Evolutionary conservation across 345 rosid genomes (phyloP).

Genomic region (Aquilaria malaccensis): DNA sequence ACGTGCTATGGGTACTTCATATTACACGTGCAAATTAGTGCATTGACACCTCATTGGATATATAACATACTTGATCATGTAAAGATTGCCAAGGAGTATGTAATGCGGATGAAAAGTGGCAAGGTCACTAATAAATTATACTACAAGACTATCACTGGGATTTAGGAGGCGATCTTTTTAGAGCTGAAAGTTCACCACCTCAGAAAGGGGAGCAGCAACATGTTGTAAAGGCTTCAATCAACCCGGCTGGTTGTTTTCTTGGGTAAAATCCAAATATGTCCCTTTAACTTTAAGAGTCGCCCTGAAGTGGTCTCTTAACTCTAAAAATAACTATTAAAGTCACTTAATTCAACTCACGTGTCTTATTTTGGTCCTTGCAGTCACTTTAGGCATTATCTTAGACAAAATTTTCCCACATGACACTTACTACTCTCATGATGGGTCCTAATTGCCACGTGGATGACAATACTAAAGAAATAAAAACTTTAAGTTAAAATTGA

Average conservation of each 20-base stretch:
- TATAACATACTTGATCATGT: slow-evolving; percentile 82
- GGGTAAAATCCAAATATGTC: too few species aligned
- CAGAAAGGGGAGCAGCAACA: slow-evolving; percentile 15
- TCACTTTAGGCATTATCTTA: too few species aligned
- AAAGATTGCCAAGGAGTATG: slow-evolving; percentile 69
- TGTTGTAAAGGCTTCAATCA: slow-evolving; percentile 14
- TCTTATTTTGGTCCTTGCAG: too few species aligned
- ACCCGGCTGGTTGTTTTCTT: neutral
- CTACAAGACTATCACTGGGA: slow-evolving; percentile 78
- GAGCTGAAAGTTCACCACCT: slow-evolving; percentile 10
- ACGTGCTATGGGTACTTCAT: slow-evolving; percentile 66
- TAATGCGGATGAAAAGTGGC: slow-evolving; percentile 61
- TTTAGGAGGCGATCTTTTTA: slow-evolving; percentile 54
- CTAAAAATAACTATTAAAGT: too few species aligned
- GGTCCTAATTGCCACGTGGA: too few species aligned
- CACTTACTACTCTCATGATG: too few species aligned
- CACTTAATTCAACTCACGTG: too few species aligned
- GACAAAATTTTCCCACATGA: too few species aligned
- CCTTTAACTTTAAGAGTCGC: too few species aligned
- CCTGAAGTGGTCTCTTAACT: too few species aligned
- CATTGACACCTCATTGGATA: slow-evolving; percentile 91
- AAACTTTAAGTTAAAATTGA: too few species aligned
- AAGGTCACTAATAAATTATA: slow-evolving; percentile 66
- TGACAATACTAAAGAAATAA: too few species aligned
- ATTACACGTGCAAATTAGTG: slow-evolving; percentile 92